Percentiles rank a stretch among this genome's conserved stretches.
These are phyloP conservation scores for Trichoderma sp. DNA, from an alignment of 2,329 filamentous ascomycete species.

Conservation along the genomic window DNA sequence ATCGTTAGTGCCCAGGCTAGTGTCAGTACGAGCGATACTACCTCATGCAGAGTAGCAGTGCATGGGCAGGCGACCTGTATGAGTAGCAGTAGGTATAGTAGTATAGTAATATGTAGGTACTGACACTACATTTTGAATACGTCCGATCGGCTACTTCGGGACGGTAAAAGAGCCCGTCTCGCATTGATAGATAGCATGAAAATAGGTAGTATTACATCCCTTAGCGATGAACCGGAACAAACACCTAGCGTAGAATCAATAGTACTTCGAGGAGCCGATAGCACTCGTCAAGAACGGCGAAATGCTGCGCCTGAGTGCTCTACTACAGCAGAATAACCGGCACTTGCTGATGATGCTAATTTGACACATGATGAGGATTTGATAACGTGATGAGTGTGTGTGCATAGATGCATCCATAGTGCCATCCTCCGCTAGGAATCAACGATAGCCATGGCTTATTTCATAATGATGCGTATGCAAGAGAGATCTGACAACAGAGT, in stretches of 20 bases:
- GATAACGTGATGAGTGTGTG: constrained; percentile 11
- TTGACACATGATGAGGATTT: neutral
- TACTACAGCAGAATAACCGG: neutral
- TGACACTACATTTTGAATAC: neutral
- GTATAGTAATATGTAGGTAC: neutral
- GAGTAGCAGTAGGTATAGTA: neutral
- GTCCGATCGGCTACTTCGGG: constrained; percentile 20
- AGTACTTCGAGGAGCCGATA: neutral
- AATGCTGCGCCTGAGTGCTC: neutral
- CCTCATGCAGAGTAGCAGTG: constrained; percentile 19
- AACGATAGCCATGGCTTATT: neutral
- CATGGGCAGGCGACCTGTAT: constrained; percentile 6
- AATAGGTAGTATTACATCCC: neutral
- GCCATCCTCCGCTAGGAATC: neutral
- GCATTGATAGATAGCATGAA: neutral
- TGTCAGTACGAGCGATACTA: constrained; percentile 3
- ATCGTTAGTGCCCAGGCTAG: neutral
- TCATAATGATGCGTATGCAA: constrained; percentile 11
- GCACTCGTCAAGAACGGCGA: neutral
- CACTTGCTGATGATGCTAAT: neutral
- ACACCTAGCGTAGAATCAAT: neutral
- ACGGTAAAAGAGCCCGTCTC: neutral
- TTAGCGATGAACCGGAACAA: neutral
- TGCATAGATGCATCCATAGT: neutral
- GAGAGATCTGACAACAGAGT: constrained; percentile 16